Evolutionary conservation across 2,329 filamentous ascomycete species (phyloP).

Genomic region (Knufia fluminis): DNA sequence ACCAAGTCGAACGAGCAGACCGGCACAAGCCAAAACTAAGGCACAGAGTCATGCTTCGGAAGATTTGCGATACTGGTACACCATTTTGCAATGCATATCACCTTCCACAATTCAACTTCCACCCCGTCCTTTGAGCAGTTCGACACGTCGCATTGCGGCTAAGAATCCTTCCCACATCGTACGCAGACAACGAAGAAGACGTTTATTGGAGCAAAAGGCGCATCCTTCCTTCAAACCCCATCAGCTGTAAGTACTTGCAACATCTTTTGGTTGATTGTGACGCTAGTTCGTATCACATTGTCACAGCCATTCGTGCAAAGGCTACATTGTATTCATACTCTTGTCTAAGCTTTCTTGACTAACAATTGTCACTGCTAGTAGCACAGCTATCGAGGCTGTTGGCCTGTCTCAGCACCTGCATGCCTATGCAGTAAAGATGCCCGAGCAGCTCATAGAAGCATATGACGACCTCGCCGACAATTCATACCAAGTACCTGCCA

Average conservation of each 20-base stretch:
- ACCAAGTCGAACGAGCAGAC: background rate
- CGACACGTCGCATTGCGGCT: background rate
- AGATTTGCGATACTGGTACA: conserved; percentile 1
- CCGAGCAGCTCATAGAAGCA: background rate
- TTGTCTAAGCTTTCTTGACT: too few relatives aligned
- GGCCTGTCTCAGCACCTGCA: background rate
- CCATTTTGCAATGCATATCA: background rate
- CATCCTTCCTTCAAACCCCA: background rate
- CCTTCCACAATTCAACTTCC: background rate
- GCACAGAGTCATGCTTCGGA: background rate
- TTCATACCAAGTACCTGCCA: background rate
- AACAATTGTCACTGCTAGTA: too few relatives aligned
- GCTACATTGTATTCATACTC: background rate
- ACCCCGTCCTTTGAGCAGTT: background rate
- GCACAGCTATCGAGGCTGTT: background rate
- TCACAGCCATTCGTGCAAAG: background rate
- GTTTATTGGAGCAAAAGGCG: background rate
- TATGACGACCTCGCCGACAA: background rate
- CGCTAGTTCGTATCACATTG: background rate
- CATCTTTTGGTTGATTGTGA: background rate
- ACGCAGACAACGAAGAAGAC: background rate
- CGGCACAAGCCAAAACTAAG: background rate
- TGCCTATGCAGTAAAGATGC: background rate
- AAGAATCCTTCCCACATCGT: background rate
- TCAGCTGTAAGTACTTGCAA: background rate